Evolutionary conservation across 2,329 filamentous ascomycete genomes (phyloP), one percentile per base, ranked within the genome.

Genomic region (Pseudogymnoascus sp.): DNA sequence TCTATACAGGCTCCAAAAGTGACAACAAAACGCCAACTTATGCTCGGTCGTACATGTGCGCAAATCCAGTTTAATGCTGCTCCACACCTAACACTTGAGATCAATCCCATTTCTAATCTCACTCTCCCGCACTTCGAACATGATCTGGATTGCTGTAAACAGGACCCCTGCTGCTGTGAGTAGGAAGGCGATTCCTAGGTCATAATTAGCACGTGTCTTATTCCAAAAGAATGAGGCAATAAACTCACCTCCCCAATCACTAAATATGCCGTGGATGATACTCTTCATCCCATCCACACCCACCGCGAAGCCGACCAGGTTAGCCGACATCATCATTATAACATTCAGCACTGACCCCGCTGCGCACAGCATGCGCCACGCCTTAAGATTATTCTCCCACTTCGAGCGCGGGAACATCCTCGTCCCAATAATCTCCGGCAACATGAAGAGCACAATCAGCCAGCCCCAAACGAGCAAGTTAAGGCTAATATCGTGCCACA

Each of bases 401-500:
- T 81, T 81, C 62, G 82, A 79, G 21, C 68, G 74, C 0, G 93
- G 93, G 75, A 99, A 96, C 0, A 93, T 65, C 41, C 85, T 79
- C 0, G 81, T 80, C 0, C 86, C 92, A 6, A 90, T 78, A 69
- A 93, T 85, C 79, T 99, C 95, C 0, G 95, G 95, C 6, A 97
- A 75, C 75, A 99, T 91, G 77, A 99, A 99, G 23, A 98, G 78
- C 0, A 96, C 93, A 67, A 99, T 86, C 41, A 99, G 82, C 95
- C 95, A 99, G 28, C 95, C 93, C 95, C 95, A 99, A 75, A 96
- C 89, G 34, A 99, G 82, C 41, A 99, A 81, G 8, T 89, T 85
- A 31, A 98, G 83, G 77, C 96, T 89, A 72, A 99, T 96, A 71
- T 99, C 95, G 77, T 99, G 95, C 95, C 95, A 99, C 28, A 99